Evolutionary conservation across 495 filamentous ascomycete species (phyloP), one percentile per base, ranked within the genome.

Genomic region (Aspergillus taichungensis): DNA sequence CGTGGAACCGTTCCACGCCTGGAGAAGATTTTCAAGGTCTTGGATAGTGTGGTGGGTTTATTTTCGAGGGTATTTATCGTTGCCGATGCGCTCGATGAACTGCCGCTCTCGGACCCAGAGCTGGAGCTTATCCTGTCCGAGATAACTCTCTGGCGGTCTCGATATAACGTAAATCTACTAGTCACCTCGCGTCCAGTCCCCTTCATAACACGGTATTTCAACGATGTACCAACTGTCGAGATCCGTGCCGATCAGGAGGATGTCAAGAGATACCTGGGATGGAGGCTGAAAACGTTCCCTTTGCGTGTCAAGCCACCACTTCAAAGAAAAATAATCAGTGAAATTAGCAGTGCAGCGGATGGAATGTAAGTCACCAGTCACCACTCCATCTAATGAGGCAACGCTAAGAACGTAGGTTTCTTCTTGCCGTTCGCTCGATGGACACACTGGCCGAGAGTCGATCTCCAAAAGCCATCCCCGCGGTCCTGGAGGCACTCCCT

Each of bases 1-100:
- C 12, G 8, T 8, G 10, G 13, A 37, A 8, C 35, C 8, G n/a
- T 3, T 13, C 35, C 35, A 12, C 8, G 10, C 3, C 35, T 37
- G 3, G 13, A 14, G 12, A 14, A 37, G 18, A n/a, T 37, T 1
- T 12, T n/a, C 8, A 37, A 13, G 9, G 18, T 6, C 9, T 14
- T 37, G 9, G 8, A 37, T 14, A 8, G 8, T 12, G 13, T 37
- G 12, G 6, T 14, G 8, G 35, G n/a, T 13, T n/a, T 10, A 8
- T 37, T 13, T 13, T 37, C 35, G 18, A 10, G 35, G 35, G 13
- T 37, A 3, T 37, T 37, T 13, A 37, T 74, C 37, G 51, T 73
- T 24, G 45, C 73, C 9, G 72, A 75, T 47, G 72, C 68, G 8
- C 35, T 63, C 0, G 60, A 63, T 37, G 60, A 63, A 54, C 14